phyloP scores from a whole-genome alignment of 768 basidiomycete genomes.

The Chalciporus sphaerocephalus region DNA sequence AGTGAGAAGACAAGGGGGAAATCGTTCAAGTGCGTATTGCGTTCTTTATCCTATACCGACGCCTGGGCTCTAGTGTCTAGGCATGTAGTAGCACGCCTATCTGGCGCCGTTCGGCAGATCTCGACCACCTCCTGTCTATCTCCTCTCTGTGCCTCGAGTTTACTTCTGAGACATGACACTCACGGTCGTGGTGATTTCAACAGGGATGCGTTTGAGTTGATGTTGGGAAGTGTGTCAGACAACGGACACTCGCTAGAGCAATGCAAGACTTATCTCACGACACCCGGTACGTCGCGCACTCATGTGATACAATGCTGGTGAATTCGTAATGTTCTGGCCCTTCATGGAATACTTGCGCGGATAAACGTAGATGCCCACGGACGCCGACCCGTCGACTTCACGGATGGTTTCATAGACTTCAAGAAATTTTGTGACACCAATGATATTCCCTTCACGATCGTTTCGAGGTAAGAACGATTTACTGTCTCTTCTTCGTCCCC shows the following conservation, averaged over 20 bases:
- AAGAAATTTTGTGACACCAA: constrained; percentile 75
- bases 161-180: constrained; percentile 4
- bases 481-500: not conserved
- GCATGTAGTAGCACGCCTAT: not conserved
- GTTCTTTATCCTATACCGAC: not conserved
- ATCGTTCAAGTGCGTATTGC: constrained; percentile 51
- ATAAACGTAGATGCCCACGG: constrained; percentile 8
- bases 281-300: constrained; percentile 48
- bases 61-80: not conserved
- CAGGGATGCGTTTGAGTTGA: constrained; percentile 84
- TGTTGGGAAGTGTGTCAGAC: constrained; percentile 74
- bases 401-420: constrained; percentile 78
- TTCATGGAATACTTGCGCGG: too few species aligned
- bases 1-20: constrained; percentile 18
- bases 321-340: not conserved
- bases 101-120: not conserved
- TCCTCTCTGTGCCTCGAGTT: not conserved
- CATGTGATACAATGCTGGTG: not conserved
- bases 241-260: constrained; percentile 81
- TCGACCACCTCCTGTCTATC: constrained; percentile 2
- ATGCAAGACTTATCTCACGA: constrained; percentile 70
- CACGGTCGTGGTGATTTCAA: constrained; percentile 15
- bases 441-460: constrained; percentile 86
- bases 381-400: constrained; percentile 11
- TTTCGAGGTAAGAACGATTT: constrained; percentile 65